Percentiles rank a stretch among this genome's conserved stretches.
These are phyloP conservation scores for Tolypocladium amazonense DNA, from an alignment of 2,329 filamentous ascomycete genomes.

Conservation along the genomic window DNA sequence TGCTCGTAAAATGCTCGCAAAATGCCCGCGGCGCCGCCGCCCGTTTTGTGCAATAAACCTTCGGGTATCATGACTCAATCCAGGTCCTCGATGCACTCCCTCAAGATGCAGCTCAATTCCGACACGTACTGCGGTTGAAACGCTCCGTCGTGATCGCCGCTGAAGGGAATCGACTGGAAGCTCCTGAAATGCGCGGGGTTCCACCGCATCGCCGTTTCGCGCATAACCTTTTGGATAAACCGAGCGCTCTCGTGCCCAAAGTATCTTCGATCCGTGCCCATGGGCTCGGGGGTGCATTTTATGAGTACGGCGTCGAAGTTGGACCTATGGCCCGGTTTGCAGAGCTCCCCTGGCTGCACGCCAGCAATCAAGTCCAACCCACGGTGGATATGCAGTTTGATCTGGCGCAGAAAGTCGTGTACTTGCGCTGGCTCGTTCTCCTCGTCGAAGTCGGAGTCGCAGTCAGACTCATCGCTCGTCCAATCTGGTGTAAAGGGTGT, in stretches of 20 bases:
- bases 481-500: slow-evolving; percentile 4
- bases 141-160: slow-evolving; percentile 12
- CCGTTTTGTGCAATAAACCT: background rate
- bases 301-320: slow-evolving; percentile 11
- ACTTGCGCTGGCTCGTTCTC: slow-evolving; percentile 2
- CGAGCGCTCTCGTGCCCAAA: slow-evolving; percentile 2
- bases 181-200: slow-evolving; percentile 8
- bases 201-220: slow-evolving; percentile 11
- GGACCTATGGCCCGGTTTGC: slow-evolving; percentile 4
- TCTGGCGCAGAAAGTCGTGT: slow-evolving; percentile 8
- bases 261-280: background rate
- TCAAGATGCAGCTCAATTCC: slow-evolving; percentile 10
- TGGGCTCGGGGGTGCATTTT: slow-evolving; percentile 8
- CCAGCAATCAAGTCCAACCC: slow-evolving; percentile 10
- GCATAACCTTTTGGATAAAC: slow-evolving; percentile 8
- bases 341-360: slow-evolving; percentile 10
- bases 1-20: too few relatives aligned
- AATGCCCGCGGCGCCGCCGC: background rate
- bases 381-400: slow-evolving; percentile 11
- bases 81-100: slow-evolving; percentile 6
- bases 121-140: slow-evolving; percentile 10
- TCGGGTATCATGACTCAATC: slow-evolving; percentile 1
- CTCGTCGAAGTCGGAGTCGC: slow-evolving; percentile 7
- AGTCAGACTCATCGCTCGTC: slow-evolving; percentile 6
- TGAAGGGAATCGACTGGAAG: slow-evolving; percentile 10